Evolutionary conservation across 768 basidiomycete genomes (phyloP).

Genomic region (Dictyophora rubrovolvata): DNA sequence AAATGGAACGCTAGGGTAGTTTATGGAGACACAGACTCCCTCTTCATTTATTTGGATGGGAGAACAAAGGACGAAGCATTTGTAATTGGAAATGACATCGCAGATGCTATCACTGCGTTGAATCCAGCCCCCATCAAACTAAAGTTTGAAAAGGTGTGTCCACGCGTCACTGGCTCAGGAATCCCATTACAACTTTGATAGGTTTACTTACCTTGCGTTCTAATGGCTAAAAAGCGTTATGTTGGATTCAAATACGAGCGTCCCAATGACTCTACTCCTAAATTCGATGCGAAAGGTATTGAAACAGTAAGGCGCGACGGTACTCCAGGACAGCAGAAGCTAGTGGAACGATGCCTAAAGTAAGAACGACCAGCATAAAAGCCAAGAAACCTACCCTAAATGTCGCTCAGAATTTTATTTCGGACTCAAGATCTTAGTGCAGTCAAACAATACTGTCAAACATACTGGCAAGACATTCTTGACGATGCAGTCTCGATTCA

Average conservation of each 20-base stretch:
- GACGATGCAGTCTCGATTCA: conserved; percentile 76
- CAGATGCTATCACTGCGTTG: conserved; percentile 71
- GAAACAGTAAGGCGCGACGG: conserved; percentile 94
- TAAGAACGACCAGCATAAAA: conserved; percentile 23
- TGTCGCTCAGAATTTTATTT: conserved; percentile 64
- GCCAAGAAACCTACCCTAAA: not conserved
- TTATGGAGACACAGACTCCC: conserved; percentile 95
- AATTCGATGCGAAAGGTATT: conserved; percentile 95
- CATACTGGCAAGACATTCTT: conserved; percentile 76
- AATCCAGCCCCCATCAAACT: conserved; percentile 91
- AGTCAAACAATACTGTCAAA: conserved; percentile 80
- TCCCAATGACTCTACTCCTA: conserved; percentile 65
- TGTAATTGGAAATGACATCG: conserved; percentile 84
- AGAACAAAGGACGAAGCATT: conserved; percentile 92
- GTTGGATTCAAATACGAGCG: conserved; percentile 94
- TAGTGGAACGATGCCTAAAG: conserved; percentile 87
- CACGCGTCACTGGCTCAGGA: not conserved
- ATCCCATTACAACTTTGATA: conserved; percentile 20
- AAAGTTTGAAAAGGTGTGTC: conserved; percentile 88
- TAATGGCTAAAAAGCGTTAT: conserved; percentile 98
- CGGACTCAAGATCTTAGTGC: conserved; percentile 79
- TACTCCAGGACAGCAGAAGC: conserved; percentile 82
- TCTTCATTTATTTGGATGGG: conserved; percentile 87
- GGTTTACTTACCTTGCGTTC: conserved; percentile 90
- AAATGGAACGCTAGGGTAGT: conserved; percentile 92